Conservation (phyloP, 2,329 filamentous ascomycete genomes). For the Didymella lethalis region DNA sequence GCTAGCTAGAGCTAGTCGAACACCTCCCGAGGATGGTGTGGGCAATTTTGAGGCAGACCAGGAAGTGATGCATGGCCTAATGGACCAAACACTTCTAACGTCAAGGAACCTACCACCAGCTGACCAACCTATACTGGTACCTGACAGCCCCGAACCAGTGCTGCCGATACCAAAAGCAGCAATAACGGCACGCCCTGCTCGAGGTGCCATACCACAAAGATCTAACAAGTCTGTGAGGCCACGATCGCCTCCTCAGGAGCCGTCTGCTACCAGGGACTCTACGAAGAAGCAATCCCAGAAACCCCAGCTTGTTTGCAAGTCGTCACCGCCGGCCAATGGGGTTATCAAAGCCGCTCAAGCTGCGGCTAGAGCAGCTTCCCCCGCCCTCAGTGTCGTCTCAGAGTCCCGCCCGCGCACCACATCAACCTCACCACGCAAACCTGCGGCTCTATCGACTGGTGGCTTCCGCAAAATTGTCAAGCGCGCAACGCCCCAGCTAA, state of each 20-base stretch:
- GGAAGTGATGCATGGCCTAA: conserved; percentile 36
- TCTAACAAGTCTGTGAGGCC: conserved; percentile 1
- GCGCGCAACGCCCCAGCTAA: conserved; percentile 10
- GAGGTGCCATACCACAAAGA: background rate
- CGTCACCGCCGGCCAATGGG: conserved; percentile 6
- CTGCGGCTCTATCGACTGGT: conserved; percentile 34
- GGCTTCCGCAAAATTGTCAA: conserved; percentile 38
- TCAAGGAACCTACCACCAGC: background rate
- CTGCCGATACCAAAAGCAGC: background rate
- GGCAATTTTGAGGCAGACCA: conserved; percentile 35
- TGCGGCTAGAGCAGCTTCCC: conserved; percentile 15
- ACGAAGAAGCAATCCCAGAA: conserved; percentile 13
- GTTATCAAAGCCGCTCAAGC: conserved; percentile 5
- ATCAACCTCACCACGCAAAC: conserved; percentile 27
- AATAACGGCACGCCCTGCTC: background rate
- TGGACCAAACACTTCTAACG: conserved; percentile 41
- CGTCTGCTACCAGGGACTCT: background rate
- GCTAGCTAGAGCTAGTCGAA: background rate
- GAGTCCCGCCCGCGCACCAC: conserved; percentile 20
- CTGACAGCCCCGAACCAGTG: conserved; percentile 3
- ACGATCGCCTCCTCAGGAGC: background rate
- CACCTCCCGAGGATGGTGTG: conserved; percentile 17
- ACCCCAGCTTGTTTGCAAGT: conserved; percentile 2
- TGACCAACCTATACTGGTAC: background rate
- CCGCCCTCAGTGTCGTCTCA: conserved; percentile 14